These are phyloP conservation scores for Botrytis squamosa DNA, from an alignment of 2,329 filamentous ascomycete species.

Conservation along the genomic window DNA sequence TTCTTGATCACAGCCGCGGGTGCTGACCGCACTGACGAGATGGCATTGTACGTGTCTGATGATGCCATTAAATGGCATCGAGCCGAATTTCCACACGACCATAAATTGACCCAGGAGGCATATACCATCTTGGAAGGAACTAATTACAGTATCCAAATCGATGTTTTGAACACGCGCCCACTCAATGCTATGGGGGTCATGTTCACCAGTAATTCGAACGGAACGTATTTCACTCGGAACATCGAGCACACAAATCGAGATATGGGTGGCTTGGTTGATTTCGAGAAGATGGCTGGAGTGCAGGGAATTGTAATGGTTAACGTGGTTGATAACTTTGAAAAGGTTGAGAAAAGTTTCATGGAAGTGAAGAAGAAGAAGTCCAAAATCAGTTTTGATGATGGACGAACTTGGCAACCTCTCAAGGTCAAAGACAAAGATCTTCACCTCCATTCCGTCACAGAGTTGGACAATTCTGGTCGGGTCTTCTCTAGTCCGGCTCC, in stretches of 20 bases:
- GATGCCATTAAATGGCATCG: slow-evolving; percentile 87
- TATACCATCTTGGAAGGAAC: slow-evolving; percentile 96
- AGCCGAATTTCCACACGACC: slow-evolving; percentile 80
- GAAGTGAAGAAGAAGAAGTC: slow-evolving; percentile 69
- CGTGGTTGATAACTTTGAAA: slow-evolving; percentile 79
- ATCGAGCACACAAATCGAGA: slow-evolving; percentile 91
- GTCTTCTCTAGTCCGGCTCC: slow-evolving; percentile 94
- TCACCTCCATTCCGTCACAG: slow-evolving; percentile 90
- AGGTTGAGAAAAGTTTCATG: slow-evolving; percentile 56
- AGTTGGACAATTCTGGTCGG: slow-evolving; percentile 75
- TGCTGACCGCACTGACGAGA: slow-evolving; percentile 78
- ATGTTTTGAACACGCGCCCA: slow-evolving; percentile 72
- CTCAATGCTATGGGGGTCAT: slow-evolving; percentile 77
- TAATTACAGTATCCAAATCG: slow-evolving; percentile 95
- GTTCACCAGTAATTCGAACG: slow-evolving; percentile 96
- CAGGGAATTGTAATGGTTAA: slow-evolving; percentile 93
- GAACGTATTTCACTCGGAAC: slow-evolving; percentile 92
- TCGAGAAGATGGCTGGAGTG: slow-evolving; percentile 88
- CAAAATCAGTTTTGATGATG: slow-evolving; percentile 93
- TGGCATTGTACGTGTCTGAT: slow-evolving; percentile 85
- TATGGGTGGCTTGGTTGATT: slow-evolving; percentile 74
- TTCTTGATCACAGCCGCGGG: slow-evolving; percentile 82
- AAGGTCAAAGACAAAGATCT: slow-evolving; percentile 64
- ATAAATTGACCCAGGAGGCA: slow-evolving; percentile 76
- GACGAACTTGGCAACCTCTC: slow-evolving; percentile 75